phyloP scores from a whole-genome alignment of 352 stramenopile species.

The Phytophthora tentaculata region DNA sequence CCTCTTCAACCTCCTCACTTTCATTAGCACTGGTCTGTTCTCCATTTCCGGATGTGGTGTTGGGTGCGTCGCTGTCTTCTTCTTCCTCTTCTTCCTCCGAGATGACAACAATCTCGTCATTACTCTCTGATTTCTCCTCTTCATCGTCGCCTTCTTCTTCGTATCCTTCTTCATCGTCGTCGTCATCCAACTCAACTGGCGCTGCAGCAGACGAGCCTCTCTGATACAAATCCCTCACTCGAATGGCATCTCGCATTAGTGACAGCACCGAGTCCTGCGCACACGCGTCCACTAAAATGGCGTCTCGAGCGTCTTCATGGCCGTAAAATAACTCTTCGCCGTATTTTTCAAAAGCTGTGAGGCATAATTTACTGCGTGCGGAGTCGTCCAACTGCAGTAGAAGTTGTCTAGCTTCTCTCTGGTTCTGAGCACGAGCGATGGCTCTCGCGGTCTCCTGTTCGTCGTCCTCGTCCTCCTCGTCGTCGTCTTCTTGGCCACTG shows the following conservation, averaged over 20 bases:
- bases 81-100: conserved; percentile 55
- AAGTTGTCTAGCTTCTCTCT: conserved; percentile 53
- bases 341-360: conserved; percentile 72
- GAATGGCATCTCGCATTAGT: conserved; percentile 64
- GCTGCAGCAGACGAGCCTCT: conserved; percentile 56
- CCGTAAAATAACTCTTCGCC: conserved; percentile 70
- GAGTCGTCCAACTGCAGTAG: conserved; percentile 61
- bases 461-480: conserved; percentile 49
- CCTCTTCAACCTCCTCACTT: conserved; percentile 21
- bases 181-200: conserved; percentile 65
- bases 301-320: conserved; percentile 63
- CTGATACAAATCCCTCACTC: conserved; percentile 50
- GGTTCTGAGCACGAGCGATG: conserved; percentile 54
- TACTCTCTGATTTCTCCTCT: conserved; percentile 29
- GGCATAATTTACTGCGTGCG: conserved; percentile 58
- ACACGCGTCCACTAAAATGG: conserved; percentile 68
- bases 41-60: no score
- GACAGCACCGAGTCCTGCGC: conserved; percentile 60
- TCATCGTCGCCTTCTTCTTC: conserved; percentile 47
- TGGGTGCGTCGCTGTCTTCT: conserved; percentile 18
- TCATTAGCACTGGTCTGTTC: no score
- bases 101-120: conserved; percentile 57
- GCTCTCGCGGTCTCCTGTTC: conserved; percentile 36
- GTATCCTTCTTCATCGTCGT: conserved; percentile 50
- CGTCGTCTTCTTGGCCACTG: conserved; percentile 26